phyloP scores from a whole-genome alignment of 2,329 filamentous ascomycete genomes.

The Claviceps lovelessii region DNA sequence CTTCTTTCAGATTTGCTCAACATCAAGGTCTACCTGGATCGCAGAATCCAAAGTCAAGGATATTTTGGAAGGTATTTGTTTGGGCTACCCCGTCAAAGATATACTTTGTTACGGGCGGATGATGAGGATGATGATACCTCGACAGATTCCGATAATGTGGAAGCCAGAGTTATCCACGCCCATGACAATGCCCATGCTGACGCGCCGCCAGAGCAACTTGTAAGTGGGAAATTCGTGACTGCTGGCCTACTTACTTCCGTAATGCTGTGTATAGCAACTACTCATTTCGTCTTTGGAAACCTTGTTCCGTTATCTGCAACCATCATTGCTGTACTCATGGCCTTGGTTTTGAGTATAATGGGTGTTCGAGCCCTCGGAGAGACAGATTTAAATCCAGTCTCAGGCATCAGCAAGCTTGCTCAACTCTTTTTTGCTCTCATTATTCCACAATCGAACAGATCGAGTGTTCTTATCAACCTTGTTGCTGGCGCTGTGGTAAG shows the following conservation, averaged over 20 bases:
- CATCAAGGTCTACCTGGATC: background rate
- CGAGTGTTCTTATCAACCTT: constrained; percentile 87
- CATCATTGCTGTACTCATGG: constrained; percentile 67
- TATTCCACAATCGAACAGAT: constrained; percentile 64
- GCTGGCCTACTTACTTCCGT: constrained; percentile 68
- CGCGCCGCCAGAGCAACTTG: constrained; percentile 69
- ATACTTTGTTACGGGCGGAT: constrained; percentile 10
- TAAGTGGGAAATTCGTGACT: constrained; percentile 55
- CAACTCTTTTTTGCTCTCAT: constrained; percentile 90
- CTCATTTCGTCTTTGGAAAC: constrained; percentile 68
- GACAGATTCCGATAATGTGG: background rate
- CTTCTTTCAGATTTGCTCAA: constrained; percentile 16
- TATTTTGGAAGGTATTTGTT: background rate
- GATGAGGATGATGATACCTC: background rate
- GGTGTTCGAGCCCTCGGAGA: constrained; percentile 56
- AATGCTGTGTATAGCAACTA: constrained; percentile 63
- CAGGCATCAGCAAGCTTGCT: constrained; percentile 89
- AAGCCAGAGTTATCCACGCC: background rate
- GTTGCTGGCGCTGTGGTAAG: constrained; percentile 69
- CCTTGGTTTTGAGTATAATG: constrained; percentile 65
- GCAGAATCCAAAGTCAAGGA: background rate
- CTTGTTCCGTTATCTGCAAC: constrained; percentile 69
- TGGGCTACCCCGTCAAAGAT: constrained; percentile 8
- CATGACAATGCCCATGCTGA: constrained; percentile 31
- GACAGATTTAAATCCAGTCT: constrained; percentile 92